Percentiles rank a stretch among this genome's conserved stretches.
phyloP scores from a whole-genome alignment of 2,329 filamentous ascomycete species.

The Trichoderma sp. region DNA sequence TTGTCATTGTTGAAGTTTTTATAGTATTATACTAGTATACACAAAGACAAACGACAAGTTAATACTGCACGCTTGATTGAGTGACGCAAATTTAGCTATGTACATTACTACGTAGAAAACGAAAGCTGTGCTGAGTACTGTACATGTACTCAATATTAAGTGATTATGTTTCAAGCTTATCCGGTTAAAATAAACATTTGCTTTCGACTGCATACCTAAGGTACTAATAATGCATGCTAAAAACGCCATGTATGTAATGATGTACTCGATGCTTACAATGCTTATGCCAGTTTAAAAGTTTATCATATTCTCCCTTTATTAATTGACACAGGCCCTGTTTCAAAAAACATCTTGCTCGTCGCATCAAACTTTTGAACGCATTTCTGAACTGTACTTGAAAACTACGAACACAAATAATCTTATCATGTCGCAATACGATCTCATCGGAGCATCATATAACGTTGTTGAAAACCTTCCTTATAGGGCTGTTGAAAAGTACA shows the following conservation, averaged over 20 bases:
- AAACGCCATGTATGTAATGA: not conserved
- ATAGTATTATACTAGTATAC: too few relatives aligned
- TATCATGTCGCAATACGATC: not conserved
- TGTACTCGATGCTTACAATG: not conserved
- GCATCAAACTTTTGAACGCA: not conserved
- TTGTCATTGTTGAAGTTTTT: too few relatives aligned
- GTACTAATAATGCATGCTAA: not conserved
- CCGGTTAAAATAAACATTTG: not conserved
- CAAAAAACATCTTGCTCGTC: not conserved
- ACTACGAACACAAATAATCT: not conserved
- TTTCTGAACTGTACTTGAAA: not conserved
- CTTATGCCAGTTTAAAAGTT: not conserved
- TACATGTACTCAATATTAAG: not conserved
- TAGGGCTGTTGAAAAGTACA: not conserved
- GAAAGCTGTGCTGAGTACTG: too few relatives aligned
- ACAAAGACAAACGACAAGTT: too few relatives aligned
- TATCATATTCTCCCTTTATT: not conserved
- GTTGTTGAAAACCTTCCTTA: not conserved
- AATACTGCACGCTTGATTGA: too few relatives aligned
- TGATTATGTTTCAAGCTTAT: not conserved
- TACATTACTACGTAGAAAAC: too few relatives aligned
- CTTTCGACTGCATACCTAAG: not conserved
- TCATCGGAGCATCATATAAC: not conserved
- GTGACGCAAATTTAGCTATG: too few relatives aligned
- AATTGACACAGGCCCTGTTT: not conserved